These are phyloP conservation scores for Phyllosticta paracitricarpa DNA, from an alignment of 2,329 filamentous ascomycete species.

Conservation along the genomic window DNA sequence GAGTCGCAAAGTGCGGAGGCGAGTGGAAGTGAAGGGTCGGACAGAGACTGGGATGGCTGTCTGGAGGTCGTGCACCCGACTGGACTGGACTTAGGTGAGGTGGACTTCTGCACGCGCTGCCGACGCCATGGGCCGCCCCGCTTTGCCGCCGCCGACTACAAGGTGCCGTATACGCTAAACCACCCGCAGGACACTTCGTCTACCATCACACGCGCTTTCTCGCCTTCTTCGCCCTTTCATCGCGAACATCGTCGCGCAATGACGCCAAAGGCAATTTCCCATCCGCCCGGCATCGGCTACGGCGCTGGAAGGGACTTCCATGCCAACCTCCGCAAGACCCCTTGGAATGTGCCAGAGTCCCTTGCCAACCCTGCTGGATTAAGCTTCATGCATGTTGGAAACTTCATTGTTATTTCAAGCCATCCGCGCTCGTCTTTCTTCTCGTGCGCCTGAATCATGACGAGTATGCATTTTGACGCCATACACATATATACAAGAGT, in stretches of 20 bases:
- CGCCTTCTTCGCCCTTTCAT: not conserved
- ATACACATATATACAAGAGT: too few relatives aligned
- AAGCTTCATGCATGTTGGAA: too few relatives aligned
- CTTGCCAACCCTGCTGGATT: not conserved
- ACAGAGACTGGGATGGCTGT: not conserved
- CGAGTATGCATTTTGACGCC: too few relatives aligned
- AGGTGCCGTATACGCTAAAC: too few relatives aligned
- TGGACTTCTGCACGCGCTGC: not conserved
- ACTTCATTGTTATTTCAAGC: too few relatives aligned
- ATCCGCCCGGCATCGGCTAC: too few relatives aligned
- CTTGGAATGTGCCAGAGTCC: not conserved
- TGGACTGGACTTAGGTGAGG: too few relatives aligned
- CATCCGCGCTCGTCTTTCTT: too few relatives aligned
- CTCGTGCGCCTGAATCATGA: too few relatives aligned
- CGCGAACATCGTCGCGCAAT: too few relatives aligned
- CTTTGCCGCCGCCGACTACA: not conserved
- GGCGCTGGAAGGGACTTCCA: not conserved
- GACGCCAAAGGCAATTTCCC: too few relatives aligned
- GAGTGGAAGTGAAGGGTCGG: not conserved
- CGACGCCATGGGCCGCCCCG: not conserved
- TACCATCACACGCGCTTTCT: not conserved
- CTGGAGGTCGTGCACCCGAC: not conserved
- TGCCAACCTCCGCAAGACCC: not conserved
- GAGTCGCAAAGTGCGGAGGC: not conserved
- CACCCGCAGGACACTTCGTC: too few relatives aligned